Percentiles rank a stretch among this genome's conserved stretches.
Evolutionary conservation across 768 basidiomycete genomes (phyloP).

Genomic region (Mycena belliarum): DNA sequence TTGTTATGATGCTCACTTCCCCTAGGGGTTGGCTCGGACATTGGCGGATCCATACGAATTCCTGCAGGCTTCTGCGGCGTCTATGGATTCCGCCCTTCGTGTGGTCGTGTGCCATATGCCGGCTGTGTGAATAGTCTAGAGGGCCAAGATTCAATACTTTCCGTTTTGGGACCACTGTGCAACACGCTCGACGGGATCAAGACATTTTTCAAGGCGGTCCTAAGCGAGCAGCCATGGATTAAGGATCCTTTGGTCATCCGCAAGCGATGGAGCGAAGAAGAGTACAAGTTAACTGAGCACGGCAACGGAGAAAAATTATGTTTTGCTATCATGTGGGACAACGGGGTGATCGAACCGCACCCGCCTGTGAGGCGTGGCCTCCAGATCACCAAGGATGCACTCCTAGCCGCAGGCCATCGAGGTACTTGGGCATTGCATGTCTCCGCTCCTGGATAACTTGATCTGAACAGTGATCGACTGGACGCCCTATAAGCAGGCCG

Average conservation of each 20-base stretch:
- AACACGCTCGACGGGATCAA: constrained; percentile 61
- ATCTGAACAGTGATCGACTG: constrained; percentile 62
- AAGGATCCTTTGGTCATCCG: constrained; percentile 60
- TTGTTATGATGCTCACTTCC: constrained; percentile 19
- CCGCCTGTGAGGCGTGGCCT: constrained; percentile 68
- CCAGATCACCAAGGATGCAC: constrained; percentile 52
- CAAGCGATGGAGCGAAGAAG: constrained; percentile 62
- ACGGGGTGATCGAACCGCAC: constrained; percentile 58
- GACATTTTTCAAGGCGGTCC: constrained; percentile 63
- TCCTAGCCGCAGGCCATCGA: constrained; percentile 63
- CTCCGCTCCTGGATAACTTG: neutral
- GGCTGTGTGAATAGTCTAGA: constrained; percentile 63
- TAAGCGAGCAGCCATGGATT: constrained; percentile 63
- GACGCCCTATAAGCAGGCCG: constrained; percentile 54
- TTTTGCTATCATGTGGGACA: constrained; percentile 68
- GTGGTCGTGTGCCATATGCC: constrained; percentile 68
- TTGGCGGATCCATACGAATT: constrained; percentile 80
- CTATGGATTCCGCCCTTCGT: constrained; percentile 74
- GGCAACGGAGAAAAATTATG: constrained; percentile 50
- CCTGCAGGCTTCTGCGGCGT: constrained; percentile 68
- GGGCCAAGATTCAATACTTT: constrained; percentile 71
- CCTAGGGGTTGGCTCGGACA: constrained; percentile 72
- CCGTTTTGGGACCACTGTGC: constrained; percentile 75
- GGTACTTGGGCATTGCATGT: constrained; percentile 41
- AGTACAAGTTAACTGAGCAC: constrained; percentile 61